Percentiles rank a stretch among this genome's conserved stretches.
phyloP scores from a whole-genome alignment of 495 filamentous ascomycete species.

The Talaromyces ruber region DNA sequence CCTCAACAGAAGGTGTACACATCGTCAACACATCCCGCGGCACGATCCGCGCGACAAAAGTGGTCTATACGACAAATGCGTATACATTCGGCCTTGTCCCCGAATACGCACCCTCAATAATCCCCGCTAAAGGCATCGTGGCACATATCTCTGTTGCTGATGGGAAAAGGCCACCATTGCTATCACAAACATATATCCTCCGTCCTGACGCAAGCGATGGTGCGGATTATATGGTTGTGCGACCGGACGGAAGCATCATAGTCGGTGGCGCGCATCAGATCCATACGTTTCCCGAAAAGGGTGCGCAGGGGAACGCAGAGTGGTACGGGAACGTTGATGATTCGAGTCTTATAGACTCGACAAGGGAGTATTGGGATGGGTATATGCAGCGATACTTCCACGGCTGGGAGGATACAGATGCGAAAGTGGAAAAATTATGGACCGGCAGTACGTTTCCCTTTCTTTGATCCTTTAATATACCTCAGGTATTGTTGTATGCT shows the following conservation, averaged over 20 bases:
- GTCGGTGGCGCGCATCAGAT: slow-evolving; percentile 44
- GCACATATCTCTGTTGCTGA: slow-evolving; percentile 4
- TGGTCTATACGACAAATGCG: slow-evolving; percentile 7
- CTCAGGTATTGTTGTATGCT: neutral
- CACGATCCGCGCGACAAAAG: neutral
- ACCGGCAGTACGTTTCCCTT: slow-evolving; percentile 20
- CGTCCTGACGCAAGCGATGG: slow-evolving; percentile 16
- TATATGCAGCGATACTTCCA: slow-evolving; percentile 39
- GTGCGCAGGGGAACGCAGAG: slow-evolving; percentile 34
- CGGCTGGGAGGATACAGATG: slow-evolving; percentile 38
- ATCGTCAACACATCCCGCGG: neutral
- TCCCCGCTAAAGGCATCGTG: slow-evolving; percentile 1
- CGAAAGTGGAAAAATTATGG: slow-evolving; percentile 37
- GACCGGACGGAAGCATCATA: slow-evolving; percentile 64
- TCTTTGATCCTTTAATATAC: neutral
- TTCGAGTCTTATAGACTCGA: slow-evolving; percentile 47
- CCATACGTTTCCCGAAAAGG: slow-evolving; percentile 27
- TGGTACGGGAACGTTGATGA: slow-evolving; percentile 48
- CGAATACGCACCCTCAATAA: slow-evolving; percentile 2
- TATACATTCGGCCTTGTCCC: slow-evolving; percentile 7
- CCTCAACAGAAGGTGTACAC: neutral
- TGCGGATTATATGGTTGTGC: slow-evolving; percentile 51
- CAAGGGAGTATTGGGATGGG: slow-evolving; percentile 45
- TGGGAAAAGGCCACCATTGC: slow-evolving; percentile 39
- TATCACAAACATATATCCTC: slow-evolving; percentile 26